Conservation (phyloP, 257 asterid species). For the Sherardia arvensis region DNA sequence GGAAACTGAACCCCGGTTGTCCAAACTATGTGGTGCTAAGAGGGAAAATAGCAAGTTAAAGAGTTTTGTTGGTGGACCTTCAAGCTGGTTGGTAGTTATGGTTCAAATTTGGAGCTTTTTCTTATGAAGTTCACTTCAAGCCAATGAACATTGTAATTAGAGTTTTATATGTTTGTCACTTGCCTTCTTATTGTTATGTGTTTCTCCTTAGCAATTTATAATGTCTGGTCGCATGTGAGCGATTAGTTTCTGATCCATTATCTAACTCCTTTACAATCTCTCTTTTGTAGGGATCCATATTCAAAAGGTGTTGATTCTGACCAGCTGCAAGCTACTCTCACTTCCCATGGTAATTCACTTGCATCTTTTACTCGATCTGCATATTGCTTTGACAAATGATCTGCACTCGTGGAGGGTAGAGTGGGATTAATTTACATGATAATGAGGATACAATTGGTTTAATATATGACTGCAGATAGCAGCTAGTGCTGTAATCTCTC, state of each 20-base stretch:
- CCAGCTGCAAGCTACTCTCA: slow-evolving; percentile 62
- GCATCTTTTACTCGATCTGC: slow-evolving; percentile 8
- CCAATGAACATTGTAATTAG: neutral
- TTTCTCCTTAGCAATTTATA: neutral
- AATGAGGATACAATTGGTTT: neutral
- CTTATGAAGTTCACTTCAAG: neutral
- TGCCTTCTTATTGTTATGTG: neutral
- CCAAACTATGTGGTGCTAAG: slow-evolving; percentile 33
- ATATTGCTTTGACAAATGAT: neutral
- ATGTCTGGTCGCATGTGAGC: neutral
- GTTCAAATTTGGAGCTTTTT: slow-evolving; percentile 2
- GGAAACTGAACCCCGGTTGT: slow-evolving; percentile 39
- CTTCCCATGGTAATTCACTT: slow-evolving; percentile 52
- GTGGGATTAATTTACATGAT: neutral
- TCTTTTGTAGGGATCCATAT: slow-evolving; percentile 67
- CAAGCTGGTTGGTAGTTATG: slow-evolving; percentile 46
- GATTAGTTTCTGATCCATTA: neutral
- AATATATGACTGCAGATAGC: neutral
- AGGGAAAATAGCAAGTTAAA: slow-evolving; percentile 28
- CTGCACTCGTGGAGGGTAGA: neutral
- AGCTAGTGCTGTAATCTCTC: neutral
- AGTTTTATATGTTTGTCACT: neutral
- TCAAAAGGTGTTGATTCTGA: slow-evolving; percentile 50
- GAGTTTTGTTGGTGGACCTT: slow-evolving; percentile 53
- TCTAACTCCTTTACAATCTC: neutral